Evolutionary conservation across 805 yeast species (phyloP).

Genomic region (Grigorovia jiainica): DNA sequence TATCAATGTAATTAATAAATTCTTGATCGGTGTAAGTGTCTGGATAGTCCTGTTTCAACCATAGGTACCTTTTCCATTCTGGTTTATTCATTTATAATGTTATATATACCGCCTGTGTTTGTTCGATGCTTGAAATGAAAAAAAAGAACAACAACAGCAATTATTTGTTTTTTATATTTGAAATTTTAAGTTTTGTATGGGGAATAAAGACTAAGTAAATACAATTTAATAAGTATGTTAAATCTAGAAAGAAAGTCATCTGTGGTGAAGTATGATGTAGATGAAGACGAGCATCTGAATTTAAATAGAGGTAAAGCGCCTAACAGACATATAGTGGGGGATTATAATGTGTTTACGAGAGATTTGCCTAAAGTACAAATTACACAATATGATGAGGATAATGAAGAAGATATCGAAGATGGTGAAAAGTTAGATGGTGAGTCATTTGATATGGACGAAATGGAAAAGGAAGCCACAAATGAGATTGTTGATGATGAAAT

Average conservation of each 20-base stretch:
- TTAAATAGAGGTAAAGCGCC: background rate
- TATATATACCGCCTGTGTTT: no score
- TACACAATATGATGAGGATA: background rate
- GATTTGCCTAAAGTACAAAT: background rate
- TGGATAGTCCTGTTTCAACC: conserved; percentile 78
- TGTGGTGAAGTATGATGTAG: background rate
- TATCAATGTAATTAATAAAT: conserved; percentile 38
- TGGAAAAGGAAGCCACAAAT: background rate
- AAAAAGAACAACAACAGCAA: no score
- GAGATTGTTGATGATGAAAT: background rate
- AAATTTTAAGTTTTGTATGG: background rate
- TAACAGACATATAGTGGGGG: background rate
- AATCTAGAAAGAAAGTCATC: background rate
- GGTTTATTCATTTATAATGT: background rate
- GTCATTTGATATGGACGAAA: background rate
- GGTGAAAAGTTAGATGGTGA: background rate
- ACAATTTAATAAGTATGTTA: background rate
- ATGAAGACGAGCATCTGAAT: conserved; percentile 1
- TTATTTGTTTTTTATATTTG: no score
- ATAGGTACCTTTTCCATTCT: conserved; percentile 72
- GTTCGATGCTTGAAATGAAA: no score
- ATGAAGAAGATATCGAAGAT: conserved; percentile 1
- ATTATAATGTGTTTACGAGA: background rate
- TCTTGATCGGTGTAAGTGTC: conserved; percentile 83
- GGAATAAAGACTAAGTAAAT: no score